These are phyloP conservation scores for Naganishia onofrii DNA, from an alignment of 768 basidiomycete species.

Conservation along the genomic window DNA sequence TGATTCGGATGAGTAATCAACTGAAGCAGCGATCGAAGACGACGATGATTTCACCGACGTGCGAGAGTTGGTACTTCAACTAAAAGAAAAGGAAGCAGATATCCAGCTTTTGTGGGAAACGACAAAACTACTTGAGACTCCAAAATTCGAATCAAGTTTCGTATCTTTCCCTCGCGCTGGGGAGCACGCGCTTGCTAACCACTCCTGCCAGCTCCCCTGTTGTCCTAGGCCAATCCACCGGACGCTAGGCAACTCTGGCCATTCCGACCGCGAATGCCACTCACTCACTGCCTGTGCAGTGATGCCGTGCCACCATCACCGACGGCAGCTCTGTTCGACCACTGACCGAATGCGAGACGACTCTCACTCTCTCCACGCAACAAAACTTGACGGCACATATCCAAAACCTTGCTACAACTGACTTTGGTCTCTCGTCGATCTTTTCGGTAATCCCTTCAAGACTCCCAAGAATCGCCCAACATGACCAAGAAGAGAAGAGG, in stretches of 20 bases:
- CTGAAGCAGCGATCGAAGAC: background rate
- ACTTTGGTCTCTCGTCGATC: background rate
- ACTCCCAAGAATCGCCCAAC: slow-evolving; percentile 23
- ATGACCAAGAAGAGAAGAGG: slow-evolving; percentile 69
- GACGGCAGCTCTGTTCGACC: background rate
- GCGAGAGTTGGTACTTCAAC: background rate
- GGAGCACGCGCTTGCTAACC: background rate
- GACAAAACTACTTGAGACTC: background rate
- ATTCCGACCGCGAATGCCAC: too few species aligned
- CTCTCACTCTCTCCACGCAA: background rate
- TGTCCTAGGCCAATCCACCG: too few species aligned
- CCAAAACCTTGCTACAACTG: too few species aligned
- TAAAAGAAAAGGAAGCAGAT: background rate
- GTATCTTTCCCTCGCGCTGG: background rate
- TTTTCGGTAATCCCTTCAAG: slow-evolving; percentile 26
- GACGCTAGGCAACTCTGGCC: slow-evolving; percentile 22
- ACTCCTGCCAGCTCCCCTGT: too few species aligned
- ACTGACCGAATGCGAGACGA: background rate
- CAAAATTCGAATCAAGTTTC: background rate
- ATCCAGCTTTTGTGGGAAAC: background rate
- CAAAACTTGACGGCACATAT: background rate
- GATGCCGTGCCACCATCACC: slow-evolving; percentile 21
- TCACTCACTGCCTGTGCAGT: background rate
- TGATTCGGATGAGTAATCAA: background rate
- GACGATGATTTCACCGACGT: background rate